These are phyloP conservation scores for Bromus sterilis DNA, from an alignment of 176 grass and related monocot species.

Conservation along the genomic window DNA sequence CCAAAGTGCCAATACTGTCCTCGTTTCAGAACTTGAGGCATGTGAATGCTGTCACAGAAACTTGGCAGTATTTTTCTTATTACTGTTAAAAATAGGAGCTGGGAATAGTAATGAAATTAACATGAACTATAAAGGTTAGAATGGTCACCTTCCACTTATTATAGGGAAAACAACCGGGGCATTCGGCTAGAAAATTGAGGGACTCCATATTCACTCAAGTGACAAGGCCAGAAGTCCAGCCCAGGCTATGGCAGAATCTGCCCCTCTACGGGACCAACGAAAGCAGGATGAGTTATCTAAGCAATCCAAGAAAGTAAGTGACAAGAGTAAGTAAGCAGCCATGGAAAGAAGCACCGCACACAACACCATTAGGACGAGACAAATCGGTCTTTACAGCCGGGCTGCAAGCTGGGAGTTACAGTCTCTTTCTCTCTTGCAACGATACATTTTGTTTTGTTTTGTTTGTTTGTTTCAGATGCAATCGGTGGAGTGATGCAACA, in stretches of 20 bases:
- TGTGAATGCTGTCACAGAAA: not conserved
- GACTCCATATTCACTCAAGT: no score
- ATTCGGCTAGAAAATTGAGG: no score
- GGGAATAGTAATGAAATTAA: no score
- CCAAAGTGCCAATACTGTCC: not conserved
- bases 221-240: not conserved
- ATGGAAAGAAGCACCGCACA: not conserved
- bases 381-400: not conserved
- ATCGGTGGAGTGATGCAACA: not conserved
- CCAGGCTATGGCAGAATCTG: not conserved
- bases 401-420: not conserved
- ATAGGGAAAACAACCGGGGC: not conserved
- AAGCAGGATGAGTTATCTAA: no score
- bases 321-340: not conserved
- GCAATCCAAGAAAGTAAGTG: no score
- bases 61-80: not conserved
- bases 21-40: not conserved
- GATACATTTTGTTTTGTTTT: not conserved
- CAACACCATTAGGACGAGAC: not conserved
- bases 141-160: no score
- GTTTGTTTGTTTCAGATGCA: not conserved
- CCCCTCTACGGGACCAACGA: not conserved
- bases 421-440: no score
- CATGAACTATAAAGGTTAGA: no score
- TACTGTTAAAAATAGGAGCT: no score